phyloP scores from a whole-genome alignment of 106 monocot species.

The Dendrobium huoshanense region DNA sequence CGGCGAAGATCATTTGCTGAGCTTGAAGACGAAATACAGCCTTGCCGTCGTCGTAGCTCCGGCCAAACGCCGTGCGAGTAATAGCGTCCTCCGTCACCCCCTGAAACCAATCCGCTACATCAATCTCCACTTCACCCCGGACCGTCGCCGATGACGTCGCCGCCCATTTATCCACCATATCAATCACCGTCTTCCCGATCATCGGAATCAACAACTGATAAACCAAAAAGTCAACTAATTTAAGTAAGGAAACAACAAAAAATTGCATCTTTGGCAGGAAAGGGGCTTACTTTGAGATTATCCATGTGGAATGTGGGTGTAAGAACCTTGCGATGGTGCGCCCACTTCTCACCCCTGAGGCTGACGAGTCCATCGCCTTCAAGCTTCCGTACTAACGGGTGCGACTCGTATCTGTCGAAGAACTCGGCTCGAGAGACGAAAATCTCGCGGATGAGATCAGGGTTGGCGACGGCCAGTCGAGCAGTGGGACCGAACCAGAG shows the following conservation, averaged over 20 bases:
- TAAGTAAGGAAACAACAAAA: neutral
- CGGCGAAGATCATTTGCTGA: slow-evolving; percentile 71
- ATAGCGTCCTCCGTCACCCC: slow-evolving; percentile 47
- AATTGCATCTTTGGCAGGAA: neutral
- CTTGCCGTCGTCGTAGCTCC: slow-evolving; percentile 61
- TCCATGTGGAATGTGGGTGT: slow-evolving; percentile 81
- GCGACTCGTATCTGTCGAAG: slow-evolving; percentile 89
- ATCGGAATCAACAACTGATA: slow-evolving; percentile 54
- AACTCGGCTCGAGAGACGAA: slow-evolving; percentile 55
- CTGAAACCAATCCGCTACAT: slow-evolving; percentile 56
- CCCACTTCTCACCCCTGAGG: slow-evolving; percentile 84
- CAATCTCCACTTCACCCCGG: slow-evolving; percentile 62
- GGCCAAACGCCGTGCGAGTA: slow-evolving; percentile 44
- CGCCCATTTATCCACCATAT: slow-evolving; percentile 48
- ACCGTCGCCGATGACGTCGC: slow-evolving; percentile 30
- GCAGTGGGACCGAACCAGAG: slow-evolving; percentile 89
- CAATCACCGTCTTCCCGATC: slow-evolving; percentile 56
- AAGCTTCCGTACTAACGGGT: slow-evolving; percentile 76
- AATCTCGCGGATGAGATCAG: slow-evolving; percentile 84
- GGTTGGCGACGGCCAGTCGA: slow-evolving; percentile 63
- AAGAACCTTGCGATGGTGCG: slow-evolving; percentile 69
- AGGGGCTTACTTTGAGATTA: slow-evolving; percentile 55
- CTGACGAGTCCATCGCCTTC: slow-evolving; percentile 83
- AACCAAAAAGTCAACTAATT: neutral
- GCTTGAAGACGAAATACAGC: slow-evolving; percentile 67